Conservation (phyloP, 495 filamentous ascomycete genomes). For the Evansstolkia leycettana region DNA sequence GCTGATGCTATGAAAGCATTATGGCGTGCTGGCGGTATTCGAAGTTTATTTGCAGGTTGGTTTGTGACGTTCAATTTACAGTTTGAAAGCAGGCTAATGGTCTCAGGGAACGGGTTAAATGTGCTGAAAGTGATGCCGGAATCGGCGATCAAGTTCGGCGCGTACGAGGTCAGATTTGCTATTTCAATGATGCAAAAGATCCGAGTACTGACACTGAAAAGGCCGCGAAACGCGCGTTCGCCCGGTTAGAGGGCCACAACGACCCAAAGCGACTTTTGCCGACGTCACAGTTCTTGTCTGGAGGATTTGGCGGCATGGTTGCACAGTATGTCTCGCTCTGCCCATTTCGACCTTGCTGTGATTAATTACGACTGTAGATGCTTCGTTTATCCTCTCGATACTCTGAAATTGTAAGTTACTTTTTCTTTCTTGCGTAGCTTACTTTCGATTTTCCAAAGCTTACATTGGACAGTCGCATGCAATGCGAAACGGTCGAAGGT, state of each 20-base stretch:
- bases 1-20: slow-evolving; percentile 58
- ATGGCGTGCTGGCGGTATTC: slow-evolving; percentile 79
- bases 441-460: slow-evolving; percentile 3
- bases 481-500: slow-evolving; percentile 83
- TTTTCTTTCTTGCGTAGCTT: background rate
- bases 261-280: slow-evolving; percentile 68
- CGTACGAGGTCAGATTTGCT: slow-evolving; percentile 55
- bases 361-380: no score
- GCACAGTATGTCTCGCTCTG: slow-evolving; percentile 52
- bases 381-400: slow-evolving; percentile 92
- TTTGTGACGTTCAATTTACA: slow-evolving; percentile 5
- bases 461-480: slow-evolving; percentile 53
- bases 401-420: slow-evolving; percentile 72
- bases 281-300: slow-evolving; percentile 80
- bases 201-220: slow-evolving; percentile 22
- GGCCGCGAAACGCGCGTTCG: slow-evolving; percentile 79
- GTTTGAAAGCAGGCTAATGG: slow-evolving; percentile 18
- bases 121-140: slow-evolving; percentile 97
- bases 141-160: slow-evolving; percentile 93
- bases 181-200: background rate
- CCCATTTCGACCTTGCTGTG: slow-evolving; percentile 2
- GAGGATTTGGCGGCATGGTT: slow-evolving; percentile 84
- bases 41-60: slow-evolving; percentile 89
- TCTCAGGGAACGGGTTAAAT: slow-evolving; percentile 87
- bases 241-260: slow-evolving; percentile 75